Conservation (phyloP, 306 rosid species). For the Cajanus cajan region DNA sequence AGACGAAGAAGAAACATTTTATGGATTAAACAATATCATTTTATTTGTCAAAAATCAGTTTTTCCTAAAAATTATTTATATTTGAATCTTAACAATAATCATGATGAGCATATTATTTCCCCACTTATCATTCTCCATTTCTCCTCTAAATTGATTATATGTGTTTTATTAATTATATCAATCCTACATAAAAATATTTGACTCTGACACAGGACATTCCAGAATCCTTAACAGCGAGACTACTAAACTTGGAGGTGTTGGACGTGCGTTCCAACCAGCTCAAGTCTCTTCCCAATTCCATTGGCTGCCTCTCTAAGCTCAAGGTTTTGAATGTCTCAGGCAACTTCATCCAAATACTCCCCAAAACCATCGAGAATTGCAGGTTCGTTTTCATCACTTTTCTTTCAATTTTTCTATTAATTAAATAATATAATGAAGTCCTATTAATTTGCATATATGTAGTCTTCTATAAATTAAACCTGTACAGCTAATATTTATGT, state of each 20-base stretch:
- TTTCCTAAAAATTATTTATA: background rate
- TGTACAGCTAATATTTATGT: too few relatives aligned
- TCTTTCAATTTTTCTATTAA: background rate
- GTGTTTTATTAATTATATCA: background rate
- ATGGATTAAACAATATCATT: background rate
- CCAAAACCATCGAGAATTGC: slow-evolving; percentile 87
- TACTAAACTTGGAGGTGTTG: slow-evolving; percentile 60
- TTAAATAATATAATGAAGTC: background rate
- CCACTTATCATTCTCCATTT: background rate
- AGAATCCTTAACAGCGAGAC: slow-evolving; percentile 76
- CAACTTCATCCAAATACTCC: slow-evolving; percentile 62
- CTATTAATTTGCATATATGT: background rate
- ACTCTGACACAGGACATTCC: slow-evolving; percentile 55
- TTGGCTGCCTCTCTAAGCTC: slow-evolving; percentile 88
- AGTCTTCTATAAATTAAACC: background rate
- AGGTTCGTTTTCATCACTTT: slow-evolving; percentile 46
- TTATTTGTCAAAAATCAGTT: background rate
- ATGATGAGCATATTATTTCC: background rate
- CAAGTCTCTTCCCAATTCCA: slow-evolving; percentile 76
- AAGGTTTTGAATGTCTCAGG: slow-evolving; percentile 76
- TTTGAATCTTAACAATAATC: background rate
- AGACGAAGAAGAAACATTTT: background rate
- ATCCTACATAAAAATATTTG: background rate
- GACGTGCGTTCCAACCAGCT: slow-evolving; percentile 86
- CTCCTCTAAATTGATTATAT: background rate